Percentiles rank a stretch among this genome's conserved stretches.
Conservation (phyloP, 352 stramenopile genomes). For the Phytophthora capsici region DNA sequence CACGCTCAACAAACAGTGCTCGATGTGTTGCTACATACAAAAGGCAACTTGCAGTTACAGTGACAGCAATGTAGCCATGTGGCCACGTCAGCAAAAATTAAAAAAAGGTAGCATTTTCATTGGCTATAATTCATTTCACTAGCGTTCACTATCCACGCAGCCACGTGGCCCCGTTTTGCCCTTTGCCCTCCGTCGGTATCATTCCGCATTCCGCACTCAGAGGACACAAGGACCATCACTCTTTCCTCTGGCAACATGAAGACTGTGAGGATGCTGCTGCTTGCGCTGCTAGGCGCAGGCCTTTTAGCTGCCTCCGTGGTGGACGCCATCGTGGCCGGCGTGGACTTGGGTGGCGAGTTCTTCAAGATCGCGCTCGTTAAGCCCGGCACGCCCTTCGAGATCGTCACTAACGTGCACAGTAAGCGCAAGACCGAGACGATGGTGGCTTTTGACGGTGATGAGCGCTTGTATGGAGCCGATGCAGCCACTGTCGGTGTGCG, state of each 20-base stretch:
- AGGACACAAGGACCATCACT: slow-evolving; percentile 34
- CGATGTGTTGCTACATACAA: slow-evolving; percentile 21
- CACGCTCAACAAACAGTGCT: slow-evolving; percentile 39
- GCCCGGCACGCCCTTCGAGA: slow-evolving; percentile 95
- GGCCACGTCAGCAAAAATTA: slow-evolving; percentile 23
- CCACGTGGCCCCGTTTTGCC: slow-evolving; percentile 37
- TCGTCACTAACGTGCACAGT: slow-evolving; percentile 98
- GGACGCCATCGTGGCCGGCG: slow-evolving; percentile 73
- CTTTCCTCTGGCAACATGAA: slow-evolving; percentile 31
- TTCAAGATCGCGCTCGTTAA: slow-evolving; percentile 90
- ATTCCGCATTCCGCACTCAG: slow-evolving; percentile 35
- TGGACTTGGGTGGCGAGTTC: slow-evolving; percentile 96
- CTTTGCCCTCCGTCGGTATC: slow-evolving; percentile 10
- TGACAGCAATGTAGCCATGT: slow-evolving; percentile 31
- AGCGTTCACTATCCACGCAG: slow-evolving; percentile 9
- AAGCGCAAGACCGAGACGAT: slow-evolving; percentile 98
- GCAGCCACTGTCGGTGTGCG: slow-evolving; percentile 91
- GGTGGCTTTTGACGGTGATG: slow-evolving; percentile 91
- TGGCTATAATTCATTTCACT: slow-evolving; percentile 19
- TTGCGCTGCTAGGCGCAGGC: slow-evolving; percentile 41
- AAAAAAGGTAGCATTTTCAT: slow-evolving; percentile 5
- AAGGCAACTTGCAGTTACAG: slow-evolving; percentile 13
- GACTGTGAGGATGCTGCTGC: slow-evolving; percentile 34
- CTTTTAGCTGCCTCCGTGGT: slow-evolving; percentile 42
- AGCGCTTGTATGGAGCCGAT: slow-evolving; percentile 96